Conservation (phyloP, 768 basidiomycete genomes). For the Kondoa malvinella region DNA sequence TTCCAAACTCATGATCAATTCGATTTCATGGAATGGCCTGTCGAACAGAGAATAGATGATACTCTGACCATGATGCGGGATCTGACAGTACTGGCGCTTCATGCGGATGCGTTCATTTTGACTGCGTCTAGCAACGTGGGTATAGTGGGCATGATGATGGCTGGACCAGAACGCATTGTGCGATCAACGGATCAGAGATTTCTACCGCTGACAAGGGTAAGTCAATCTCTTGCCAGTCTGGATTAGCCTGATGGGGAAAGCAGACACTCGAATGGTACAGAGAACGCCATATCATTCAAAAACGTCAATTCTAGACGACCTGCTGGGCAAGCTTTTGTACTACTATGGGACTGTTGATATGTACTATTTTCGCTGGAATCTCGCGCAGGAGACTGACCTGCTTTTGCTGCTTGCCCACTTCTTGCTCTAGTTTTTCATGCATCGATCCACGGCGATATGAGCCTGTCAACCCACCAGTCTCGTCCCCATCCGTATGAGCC, state of each 20-base stretch:
- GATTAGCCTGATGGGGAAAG: not conserved
- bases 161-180: not conserved
- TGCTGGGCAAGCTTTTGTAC: not conserved
- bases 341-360: no score
- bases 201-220: not conserved
- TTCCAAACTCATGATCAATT: not conserved
- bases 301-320: not conserved
- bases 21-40: not conserved
- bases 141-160: not conserved
- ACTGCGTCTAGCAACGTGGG: conserved; percentile 3
- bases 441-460: no score
- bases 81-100: not conserved
- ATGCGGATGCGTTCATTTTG: conserved; percentile 6
- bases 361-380: no score
- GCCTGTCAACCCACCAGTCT: no score
- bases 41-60: not conserved
- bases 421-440: no score
- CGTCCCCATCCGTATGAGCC: no score
- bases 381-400: no score
- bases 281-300: not conserved
- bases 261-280: not conserved
- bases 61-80: not conserved
- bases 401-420: no score
- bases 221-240: not conserved
- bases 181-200: not conserved